Evolutionary conservation across 805 yeast genomes (phyloP).

Genomic region (Wickerhamiella sergipiensis): DNA sequence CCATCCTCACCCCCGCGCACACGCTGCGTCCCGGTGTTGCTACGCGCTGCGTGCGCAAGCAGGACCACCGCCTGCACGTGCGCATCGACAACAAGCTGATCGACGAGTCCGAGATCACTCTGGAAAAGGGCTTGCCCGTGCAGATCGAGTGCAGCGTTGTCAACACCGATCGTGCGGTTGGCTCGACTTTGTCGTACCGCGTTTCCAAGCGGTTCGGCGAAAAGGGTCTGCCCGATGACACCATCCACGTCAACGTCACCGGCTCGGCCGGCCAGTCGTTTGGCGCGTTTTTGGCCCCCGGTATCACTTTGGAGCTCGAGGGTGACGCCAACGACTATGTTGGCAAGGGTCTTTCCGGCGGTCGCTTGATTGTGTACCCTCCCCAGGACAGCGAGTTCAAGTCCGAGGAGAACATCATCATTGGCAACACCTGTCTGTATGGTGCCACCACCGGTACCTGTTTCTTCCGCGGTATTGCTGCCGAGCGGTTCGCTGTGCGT

Average conservation of each 20-base stretch:
- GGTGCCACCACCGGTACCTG: conserved; percentile 96
- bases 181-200: conserved; percentile 88
- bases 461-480: conserved; percentile 91
- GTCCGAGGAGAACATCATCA: conserved; percentile 90
- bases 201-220: conserved; percentile 90
- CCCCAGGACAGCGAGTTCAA: conserved; percentile 72
- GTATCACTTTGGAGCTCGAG: conserved; percentile 86
- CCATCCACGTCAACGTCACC: conserved; percentile 77
- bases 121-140: conserved; percentile 91
- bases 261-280: conserved; percentile 98
- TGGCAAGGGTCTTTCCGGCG: conserved; percentile 95
- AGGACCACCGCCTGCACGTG: conserved; percentile 85
- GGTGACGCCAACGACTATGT: conserved; percentile 98
- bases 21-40: conserved; percentile 94
- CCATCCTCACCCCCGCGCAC: conserved; percentile 93
- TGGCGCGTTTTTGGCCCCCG: conserved; percentile 95
- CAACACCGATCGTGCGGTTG: conserved; percentile 93
- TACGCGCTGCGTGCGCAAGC: conserved; percentile 80
- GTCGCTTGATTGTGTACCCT: conserved; percentile 83
- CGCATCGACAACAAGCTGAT: conserved; percentile 91
- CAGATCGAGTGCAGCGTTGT: conserved; percentile 85
- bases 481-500: conserved; percentile 96
- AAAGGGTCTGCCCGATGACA: conserved; percentile 85
- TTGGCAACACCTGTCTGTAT: conserved; percentile 94
- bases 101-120: conserved; percentile 90